Evolutionary conservation across 2,329 filamentous ascomycete species (phyloP).

Genomic region (Fusarium virguliforme): DNA sequence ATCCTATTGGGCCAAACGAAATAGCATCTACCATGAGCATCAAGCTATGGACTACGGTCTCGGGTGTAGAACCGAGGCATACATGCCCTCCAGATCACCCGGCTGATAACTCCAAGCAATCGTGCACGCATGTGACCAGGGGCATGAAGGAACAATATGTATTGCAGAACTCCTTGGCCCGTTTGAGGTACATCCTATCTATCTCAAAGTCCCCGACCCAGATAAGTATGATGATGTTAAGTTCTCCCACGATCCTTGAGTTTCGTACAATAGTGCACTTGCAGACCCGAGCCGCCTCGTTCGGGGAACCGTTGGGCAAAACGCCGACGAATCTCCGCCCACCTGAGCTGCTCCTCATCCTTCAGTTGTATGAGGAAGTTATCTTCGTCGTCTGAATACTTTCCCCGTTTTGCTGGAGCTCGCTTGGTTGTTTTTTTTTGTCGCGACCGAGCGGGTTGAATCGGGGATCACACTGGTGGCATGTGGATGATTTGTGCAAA

Average conservation of each 20-base stretch:
- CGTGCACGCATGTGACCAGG: neutral
- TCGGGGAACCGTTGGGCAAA: conserved; percentile 15
- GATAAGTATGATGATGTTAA: conserved; percentile 18
- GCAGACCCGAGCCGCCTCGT: conserved; percentile 13
- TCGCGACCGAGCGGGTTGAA: conserved; percentile 16
- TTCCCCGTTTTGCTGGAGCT: conserved; percentile 9
- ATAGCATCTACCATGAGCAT: conserved; percentile 12
- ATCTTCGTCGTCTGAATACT: conserved; percentile 17
- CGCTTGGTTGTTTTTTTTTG: conserved; percentile 9
- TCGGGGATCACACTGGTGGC: conserved; percentile 1
- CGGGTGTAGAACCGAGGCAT: conserved; percentile 6
- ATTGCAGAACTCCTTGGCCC: conserved; percentile 11
- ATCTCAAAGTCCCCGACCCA: conserved; percentile 9
- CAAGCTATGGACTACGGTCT: neutral
- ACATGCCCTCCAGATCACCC: conserved; percentile 14
- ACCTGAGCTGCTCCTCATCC: no score
- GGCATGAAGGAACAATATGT: neutral
- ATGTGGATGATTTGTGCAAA: conserved; percentile 13
- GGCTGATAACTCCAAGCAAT: conserved; percentile 11
- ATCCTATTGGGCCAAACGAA: conserved; percentile 12
- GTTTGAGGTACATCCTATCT: conserved; percentile 4
- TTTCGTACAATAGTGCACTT: conserved; percentile 25
- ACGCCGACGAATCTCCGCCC: neutral
- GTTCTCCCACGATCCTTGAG: conserved; percentile 9
- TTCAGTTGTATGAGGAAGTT: no score